phyloP scores from a whole-genome alignment of 495 filamentous ascomycete genomes.

The Aspergillus funiculosus region DNA sequence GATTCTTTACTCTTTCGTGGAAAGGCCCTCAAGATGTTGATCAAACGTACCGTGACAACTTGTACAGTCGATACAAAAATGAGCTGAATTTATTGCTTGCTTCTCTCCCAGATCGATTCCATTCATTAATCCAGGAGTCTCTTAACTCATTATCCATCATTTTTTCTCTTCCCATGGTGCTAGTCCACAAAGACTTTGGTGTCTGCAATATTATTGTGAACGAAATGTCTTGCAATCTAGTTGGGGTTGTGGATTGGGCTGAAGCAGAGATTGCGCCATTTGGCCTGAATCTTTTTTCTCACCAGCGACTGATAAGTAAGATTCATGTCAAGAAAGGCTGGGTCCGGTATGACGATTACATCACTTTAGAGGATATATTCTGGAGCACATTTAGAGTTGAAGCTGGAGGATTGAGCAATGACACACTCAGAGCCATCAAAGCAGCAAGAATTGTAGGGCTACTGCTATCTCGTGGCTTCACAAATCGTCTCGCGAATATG shows the following conservation, averaged over 20 bases:
- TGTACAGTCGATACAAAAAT: constrained; percentile 22
- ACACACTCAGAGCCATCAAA: constrained; percentile 28
- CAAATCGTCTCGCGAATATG: constrained; percentile 33
- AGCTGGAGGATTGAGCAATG: constrained; percentile 25
- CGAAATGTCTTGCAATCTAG: constrained; percentile 27
- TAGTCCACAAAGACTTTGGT: constrained; percentile 35
- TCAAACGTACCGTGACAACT: constrained; percentile 18
- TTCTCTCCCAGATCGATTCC: constrained; percentile 33
- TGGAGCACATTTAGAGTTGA: constrained; percentile 32
- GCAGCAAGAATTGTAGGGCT: constrained; percentile 34
- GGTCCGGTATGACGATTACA: constrained; percentile 34
- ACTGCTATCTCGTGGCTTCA: constrained; percentile 33
- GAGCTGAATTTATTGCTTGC: constrained; percentile 27
- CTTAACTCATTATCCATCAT: constrained; percentile 27
- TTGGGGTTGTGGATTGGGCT: constrained; percentile 40
- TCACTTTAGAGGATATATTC: constrained; percentile 23
- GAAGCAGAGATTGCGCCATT: constrained; percentile 36
- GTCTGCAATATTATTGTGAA: constrained; percentile 37
- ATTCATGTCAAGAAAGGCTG: constrained; percentile 34
- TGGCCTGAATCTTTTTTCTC: constrained; percentile 35
- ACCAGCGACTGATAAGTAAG: constrained; percentile 29
- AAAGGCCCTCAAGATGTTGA: constrained; percentile 27
- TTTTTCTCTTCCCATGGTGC: constrained; percentile 36
- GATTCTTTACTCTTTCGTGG: constrained; percentile 35
- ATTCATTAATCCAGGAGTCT: constrained; percentile 26